Conservation (phyloP, 192 early-diverging fungal species). For the Jimgerdemannia flammicorona region DNA sequence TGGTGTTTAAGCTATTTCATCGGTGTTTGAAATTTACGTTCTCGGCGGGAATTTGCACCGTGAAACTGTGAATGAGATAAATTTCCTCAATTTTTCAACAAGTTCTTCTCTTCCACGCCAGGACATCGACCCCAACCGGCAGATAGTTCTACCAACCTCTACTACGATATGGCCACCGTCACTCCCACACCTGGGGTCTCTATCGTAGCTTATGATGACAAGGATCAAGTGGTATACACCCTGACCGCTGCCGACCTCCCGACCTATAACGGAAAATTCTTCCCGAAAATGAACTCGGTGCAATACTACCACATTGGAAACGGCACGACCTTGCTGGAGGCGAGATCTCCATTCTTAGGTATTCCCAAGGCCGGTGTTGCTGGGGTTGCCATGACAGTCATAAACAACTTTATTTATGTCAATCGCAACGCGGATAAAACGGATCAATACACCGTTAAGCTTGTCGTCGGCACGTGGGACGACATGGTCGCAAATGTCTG, state of each 20-base stretch:
- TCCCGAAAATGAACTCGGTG: not conserved
- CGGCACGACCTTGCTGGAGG: constrained; percentile 2
- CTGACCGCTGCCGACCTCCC: not conserved
- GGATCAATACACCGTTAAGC: constrained; percentile 6
- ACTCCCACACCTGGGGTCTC: not conserved
- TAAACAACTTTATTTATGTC: constrained; percentile 8
- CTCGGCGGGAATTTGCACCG: not conserved
- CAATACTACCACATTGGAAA: constrained; percentile 6
- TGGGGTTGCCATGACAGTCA: not conserved
- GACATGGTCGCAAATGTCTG: constrained; percentile 2
- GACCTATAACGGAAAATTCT: not conserved
- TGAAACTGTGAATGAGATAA: not conserved
- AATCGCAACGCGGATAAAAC: constrained; percentile 6
- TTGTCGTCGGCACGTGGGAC: constrained; percentile 6
- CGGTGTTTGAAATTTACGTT: not conserved
- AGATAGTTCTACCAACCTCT: too few relatives aligned
- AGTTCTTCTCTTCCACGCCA: not conserved
- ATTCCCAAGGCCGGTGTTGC: not conserved
- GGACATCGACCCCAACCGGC: not conserved
- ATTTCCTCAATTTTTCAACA: not conserved
- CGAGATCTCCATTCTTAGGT: constrained; percentile 9
- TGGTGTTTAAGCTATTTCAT: not conserved
- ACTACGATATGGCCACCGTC: not conserved
- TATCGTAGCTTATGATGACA: not conserved
- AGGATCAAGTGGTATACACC: not conserved